These are phyloP conservation scores for Asterella californica DNA, from an alignment of 225 moss, liverwort and hornwort genomes.

Conservation along the genomic window DNA sequence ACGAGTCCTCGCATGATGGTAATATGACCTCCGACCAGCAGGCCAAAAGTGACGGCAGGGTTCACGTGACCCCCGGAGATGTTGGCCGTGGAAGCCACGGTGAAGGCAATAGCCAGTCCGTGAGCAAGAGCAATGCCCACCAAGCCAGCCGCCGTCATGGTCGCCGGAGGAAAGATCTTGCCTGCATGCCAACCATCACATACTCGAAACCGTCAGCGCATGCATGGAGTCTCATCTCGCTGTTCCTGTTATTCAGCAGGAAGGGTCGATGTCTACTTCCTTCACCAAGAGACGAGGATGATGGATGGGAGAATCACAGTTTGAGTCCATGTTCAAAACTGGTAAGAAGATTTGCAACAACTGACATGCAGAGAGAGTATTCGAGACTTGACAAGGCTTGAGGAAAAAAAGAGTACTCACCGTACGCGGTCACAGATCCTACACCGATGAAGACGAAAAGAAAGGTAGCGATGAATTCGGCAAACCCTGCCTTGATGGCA, in stretches of 20 bases:
- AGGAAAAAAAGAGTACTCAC: no score
- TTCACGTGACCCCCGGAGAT: constrained; percentile 91
- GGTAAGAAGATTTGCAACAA: background rate
- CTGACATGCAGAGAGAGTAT: no score
- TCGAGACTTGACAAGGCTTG: no score
- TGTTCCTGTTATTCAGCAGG: background rate
- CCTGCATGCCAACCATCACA: constrained; percentile 20
- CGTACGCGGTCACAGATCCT: constrained; percentile 67
- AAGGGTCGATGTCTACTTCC: background rate
- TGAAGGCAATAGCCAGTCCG: constrained; percentile 51
- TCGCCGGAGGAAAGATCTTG: constrained; percentile 45
- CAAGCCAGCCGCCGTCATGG: constrained; percentile 43
- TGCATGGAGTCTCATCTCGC: background rate
- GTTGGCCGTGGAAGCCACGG: constrained; percentile 64
- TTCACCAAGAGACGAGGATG: background rate
- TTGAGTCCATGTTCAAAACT: no score
- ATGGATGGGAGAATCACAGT: no score
- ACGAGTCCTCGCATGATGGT: constrained; percentile 60
- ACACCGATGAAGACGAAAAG: constrained; percentile 91
- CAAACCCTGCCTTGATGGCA: constrained; percentile 74
- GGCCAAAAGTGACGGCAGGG: constrained; percentile 42
- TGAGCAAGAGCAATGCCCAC: constrained; percentile 61
- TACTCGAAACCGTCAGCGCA: background rate
- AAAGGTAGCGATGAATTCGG: constrained; percentile 79
- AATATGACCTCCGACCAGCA: constrained; percentile 68